These are phyloP conservation scores for Fusarium denticulatum DNA, from an alignment of 2,329 filamentous ascomycete genomes.

Conservation along the genomic window DNA sequence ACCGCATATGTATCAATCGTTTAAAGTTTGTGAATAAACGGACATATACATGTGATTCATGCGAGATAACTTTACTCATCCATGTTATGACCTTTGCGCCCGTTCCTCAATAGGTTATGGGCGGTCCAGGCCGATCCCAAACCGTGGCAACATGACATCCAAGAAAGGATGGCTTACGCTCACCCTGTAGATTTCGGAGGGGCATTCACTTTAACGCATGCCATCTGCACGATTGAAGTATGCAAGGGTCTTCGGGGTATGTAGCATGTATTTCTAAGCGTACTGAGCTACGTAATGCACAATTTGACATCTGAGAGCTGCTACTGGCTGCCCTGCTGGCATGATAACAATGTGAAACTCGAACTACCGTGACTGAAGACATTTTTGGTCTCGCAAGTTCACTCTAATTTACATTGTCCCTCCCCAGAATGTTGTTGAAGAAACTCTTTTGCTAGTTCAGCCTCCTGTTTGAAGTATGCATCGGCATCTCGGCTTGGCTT, in stretches of 20 bases:
- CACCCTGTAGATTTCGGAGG: neutral
- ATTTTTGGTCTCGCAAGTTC: accelerated
- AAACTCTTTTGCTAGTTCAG: neutral
- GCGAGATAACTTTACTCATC: neutral
- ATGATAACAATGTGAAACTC: accelerated
- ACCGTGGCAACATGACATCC: accelerated
- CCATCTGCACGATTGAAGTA: accelerated
- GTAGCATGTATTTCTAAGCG: too few species aligned
- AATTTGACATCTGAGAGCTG: neutral
- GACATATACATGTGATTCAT: accelerated
- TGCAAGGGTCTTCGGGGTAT: too few species aligned
- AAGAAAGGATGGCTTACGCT: neutral
- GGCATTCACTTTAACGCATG: accelerated
- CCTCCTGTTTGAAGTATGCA: neutral
- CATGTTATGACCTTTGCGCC: neutral
- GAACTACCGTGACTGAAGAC: accelerated
- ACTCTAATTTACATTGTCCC: accelerated
- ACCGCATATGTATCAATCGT: too few species aligned
- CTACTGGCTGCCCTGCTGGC: accelerated
- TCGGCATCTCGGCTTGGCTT: neutral
- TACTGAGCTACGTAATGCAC: accelerated
- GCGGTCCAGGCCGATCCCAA: accelerated
- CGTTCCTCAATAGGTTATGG: neutral
- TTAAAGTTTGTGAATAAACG: too few species aligned
- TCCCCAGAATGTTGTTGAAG: too few species aligned